Evolutionary conservation across 352 stramenopile genomes (phyloP), one percentile per base, ranked within the genome.

Genomic region (Globisporangium recalcitrans): DNA sequence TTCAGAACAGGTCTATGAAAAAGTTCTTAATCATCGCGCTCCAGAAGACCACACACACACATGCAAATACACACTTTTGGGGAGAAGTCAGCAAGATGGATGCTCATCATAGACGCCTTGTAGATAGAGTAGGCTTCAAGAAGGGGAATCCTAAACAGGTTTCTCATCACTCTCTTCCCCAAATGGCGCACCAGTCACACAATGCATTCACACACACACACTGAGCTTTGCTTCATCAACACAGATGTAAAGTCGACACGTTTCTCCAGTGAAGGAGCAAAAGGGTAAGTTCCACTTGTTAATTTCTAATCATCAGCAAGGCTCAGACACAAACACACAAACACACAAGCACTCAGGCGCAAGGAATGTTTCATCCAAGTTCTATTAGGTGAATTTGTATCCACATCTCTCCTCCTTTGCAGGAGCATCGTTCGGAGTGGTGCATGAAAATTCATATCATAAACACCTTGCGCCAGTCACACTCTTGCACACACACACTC

Each of bases 1-100:
- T 91, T 94, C 83, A 88, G 85, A 91, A 94, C 85, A 94, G 85
- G 85, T 94, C 85, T 94, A 80, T 91, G 75, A 84, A 73, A 71
- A 70, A 88, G 69, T 68, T 75, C 85, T 74, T 85, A 91, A 92
- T 94, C 85, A 88, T 92, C 55, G 85, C 74, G 72, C 58, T 72
- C 65, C 56, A 52, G 22, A 52, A 27, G 26, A 24, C 42, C 59
- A 42, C 16, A 29, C 6, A 52, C 2, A 32, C 2, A 42, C 8
- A 51, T 1, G 48, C 6, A 29, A 3, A 9, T 11, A 55, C 24
- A 38, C 24, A 1, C 36, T 19, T 16, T 22, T 7, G 62, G 29
- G 51, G 26, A 67, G 69, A 72, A 75, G 67, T 73, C 63, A 36
- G 63, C 57, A 57, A 52, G 62, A 58, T 82, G 83, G 81, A 92